A percentile compares a stretch with the other conserved stretches of the same genome.
Evolutionary conservation across 2,329 filamentous ascomycete species (phyloP).

Genomic region (Aspergillus latus): DNA sequence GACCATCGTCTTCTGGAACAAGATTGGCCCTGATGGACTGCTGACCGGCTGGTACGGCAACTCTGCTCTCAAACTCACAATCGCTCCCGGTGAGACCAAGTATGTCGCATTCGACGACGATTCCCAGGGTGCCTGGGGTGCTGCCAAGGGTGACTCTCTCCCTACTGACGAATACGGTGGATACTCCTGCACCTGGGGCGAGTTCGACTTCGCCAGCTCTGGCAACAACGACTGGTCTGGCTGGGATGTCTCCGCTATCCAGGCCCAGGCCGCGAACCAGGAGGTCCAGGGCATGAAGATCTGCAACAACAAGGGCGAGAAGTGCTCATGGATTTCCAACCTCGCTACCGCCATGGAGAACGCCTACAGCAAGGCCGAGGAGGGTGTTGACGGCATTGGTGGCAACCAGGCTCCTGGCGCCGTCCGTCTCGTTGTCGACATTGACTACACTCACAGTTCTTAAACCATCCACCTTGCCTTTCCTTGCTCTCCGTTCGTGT

Average conservation of each 20-base stretch:
- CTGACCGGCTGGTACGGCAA: conserved; percentile 38
- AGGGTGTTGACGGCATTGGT: conserved; percentile 32
- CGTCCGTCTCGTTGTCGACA: conserved; percentile 32
- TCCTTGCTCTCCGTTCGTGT: neutral
- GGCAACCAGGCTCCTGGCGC: conserved; percentile 27
- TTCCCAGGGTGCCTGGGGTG: conserved; percentile 39
- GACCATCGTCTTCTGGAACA: conserved; percentile 44
- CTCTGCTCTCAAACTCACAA: conserved; percentile 32
- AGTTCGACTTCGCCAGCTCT: conserved; percentile 39
- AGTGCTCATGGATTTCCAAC: conserved; percentile 35
- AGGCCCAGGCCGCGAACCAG: conserved; percentile 29
- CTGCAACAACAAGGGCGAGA: conserved; percentile 26
- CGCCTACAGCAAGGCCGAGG: conserved; percentile 35
- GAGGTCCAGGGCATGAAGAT: conserved; percentile 41
- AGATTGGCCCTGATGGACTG: conserved; percentile 31
- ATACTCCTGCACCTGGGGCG: conserved; percentile 43
- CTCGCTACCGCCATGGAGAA: conserved; percentile 25
- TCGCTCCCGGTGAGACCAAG: conserved; percentile 32
- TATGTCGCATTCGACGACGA: conserved; percentile 41
- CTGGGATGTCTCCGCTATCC: conserved; percentile 44
- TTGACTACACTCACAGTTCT: conserved; percentile 27
- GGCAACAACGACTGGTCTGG: conserved; percentile 35
- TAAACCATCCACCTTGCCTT: neutral
- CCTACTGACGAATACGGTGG: conserved; percentile 30
- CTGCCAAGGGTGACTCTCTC: conserved; percentile 27